Conservation (phyloP, 108 stramenopile species). For the Cylindrotheca fusiformis region DNA sequence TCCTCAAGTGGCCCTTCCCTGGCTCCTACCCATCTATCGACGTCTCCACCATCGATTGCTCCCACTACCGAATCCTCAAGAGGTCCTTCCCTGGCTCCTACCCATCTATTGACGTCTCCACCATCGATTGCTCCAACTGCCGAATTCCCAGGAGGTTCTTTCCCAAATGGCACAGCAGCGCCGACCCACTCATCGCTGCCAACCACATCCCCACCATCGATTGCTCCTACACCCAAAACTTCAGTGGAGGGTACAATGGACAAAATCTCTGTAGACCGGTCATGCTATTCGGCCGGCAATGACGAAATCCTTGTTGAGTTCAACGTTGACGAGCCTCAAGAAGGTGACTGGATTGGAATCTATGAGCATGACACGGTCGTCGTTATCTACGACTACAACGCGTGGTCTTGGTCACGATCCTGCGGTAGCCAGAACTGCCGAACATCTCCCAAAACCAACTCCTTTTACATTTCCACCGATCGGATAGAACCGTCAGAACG, state of each 20-base stretch:
- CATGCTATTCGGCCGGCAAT: slow-evolving; percentile 8
- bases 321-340: slow-evolving; percentile 12
- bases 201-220: neutral
- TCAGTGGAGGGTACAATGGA: neutral
- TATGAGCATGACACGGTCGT: slow-evolving; percentile 1
- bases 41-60: neutral
- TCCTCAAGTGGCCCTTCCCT: neutral
- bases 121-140: neutral
- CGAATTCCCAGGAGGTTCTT: neutral
- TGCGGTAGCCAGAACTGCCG: slow-evolving; percentile 15
- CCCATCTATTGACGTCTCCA: neutral
- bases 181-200: neutral
- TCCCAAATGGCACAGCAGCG: neutral
- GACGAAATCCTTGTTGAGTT: slow-evolving; percentile 19
- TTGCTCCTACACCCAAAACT: neutral
- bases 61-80: neutral
- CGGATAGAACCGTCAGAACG: neutral
- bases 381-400: slow-evolving; percentile 7
- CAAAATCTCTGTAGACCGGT: slow-evolving; percentile 1
- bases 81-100: neutral
- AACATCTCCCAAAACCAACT: slow-evolving; percentile 9
- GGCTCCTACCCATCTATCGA: neutral
- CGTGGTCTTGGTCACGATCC: slow-evolving; percentile 20
- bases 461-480: slow-evolving; percentile 8
- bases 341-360: slow-evolving; percentile 28